These are phyloP conservation scores for Marchantia polymorpha DNA, from an alignment of 225 moss, liverwort and hornwort species.

Conservation along the genomic window DNA sequence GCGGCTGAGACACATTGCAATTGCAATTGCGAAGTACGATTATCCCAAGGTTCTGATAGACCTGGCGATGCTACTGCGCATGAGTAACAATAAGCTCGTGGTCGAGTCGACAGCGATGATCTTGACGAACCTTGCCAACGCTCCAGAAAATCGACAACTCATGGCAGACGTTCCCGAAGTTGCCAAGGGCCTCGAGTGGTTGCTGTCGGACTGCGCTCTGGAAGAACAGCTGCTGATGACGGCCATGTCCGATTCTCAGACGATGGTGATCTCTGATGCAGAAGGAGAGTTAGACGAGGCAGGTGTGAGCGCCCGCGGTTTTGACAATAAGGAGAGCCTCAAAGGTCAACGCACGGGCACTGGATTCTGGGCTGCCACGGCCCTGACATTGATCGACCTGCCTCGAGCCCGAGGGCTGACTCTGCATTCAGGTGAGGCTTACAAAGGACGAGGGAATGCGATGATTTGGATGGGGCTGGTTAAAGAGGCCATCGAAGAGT, in stretches of 20 bases:
- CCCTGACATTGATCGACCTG: constrained; percentile 23
- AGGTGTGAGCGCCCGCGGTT: not conserved
- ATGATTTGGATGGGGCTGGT: constrained; percentile 28
- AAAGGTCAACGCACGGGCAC: constrained; percentile 19
- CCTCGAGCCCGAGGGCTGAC: constrained; percentile 7
- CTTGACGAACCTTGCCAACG: constrained; percentile 27
- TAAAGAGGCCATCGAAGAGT: constrained; percentile 23
- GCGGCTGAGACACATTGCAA: constrained; percentile 22
- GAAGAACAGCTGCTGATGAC: constrained; percentile 17
- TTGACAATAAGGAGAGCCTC: not conserved
- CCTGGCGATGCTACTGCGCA: constrained; percentile 23
- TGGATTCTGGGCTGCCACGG: constrained; percentile 27
- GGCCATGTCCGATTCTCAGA: not conserved
- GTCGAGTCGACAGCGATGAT: constrained; percentile 29
- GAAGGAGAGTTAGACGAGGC: not conserved
- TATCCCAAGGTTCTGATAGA: constrained; percentile 21
- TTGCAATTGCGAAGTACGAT: constrained; percentile 8
- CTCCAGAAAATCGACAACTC: constrained; percentile 24
- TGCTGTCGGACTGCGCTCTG: constrained; percentile 21
- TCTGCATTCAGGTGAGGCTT: constrained; percentile 27
- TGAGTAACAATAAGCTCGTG: constrained; percentile 21
- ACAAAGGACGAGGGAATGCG: constrained; percentile 29
- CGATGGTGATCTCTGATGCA: not conserved
- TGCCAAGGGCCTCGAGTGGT: constrained; percentile 11
- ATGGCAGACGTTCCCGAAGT: constrained; percentile 28